phyloP scores from a whole-genome alignment of 2,329 filamentous ascomycete genomes.

The Fusarium protoensiforme region DNA sequence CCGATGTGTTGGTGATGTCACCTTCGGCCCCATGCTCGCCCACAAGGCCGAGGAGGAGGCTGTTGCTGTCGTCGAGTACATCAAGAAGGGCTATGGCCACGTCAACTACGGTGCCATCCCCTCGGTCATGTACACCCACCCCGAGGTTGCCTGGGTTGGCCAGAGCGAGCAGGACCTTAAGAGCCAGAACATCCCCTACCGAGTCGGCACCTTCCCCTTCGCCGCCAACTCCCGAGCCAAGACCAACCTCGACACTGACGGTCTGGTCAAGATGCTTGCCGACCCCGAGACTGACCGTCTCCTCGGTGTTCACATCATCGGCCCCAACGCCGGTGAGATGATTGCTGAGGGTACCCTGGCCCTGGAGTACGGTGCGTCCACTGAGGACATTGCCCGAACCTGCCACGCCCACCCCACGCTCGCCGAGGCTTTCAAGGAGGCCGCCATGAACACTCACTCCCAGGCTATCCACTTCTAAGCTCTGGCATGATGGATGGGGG shows the following conservation, averaged over 20 bases:
- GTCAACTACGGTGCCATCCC: conserved; percentile 99
- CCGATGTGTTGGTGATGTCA: conserved; percentile 94
- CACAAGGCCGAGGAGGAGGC: conserved; percentile 99
- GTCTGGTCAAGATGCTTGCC: conserved; percentile 95
- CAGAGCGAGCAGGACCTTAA: conserved; percentile 98
- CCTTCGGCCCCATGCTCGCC: conserved; percentile 98
- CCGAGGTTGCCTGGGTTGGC: conserved; percentile 98
- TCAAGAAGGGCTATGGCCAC: conserved; percentile 97
- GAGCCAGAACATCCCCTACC: conserved; percentile 89
- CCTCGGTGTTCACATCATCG: conserved; percentile 95
- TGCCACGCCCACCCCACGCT: conserved; percentile 97
- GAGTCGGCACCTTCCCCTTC: conserved; percentile 95
- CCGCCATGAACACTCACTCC: conserved; percentile 95
- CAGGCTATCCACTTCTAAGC: conserved; percentile 94
- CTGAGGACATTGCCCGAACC: conserved; percentile 93
- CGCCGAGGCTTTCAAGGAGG: conserved; percentile 99
- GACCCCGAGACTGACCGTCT: conserved; percentile 97
- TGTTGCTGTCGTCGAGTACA: conserved; percentile 94
- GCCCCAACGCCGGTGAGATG: conserved; percentile 97
- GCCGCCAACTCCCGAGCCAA: conserved; percentile 98
- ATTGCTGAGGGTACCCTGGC: conserved; percentile 97
- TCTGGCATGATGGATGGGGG: conserved; percentile 2
- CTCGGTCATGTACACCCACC: conserved; percentile 99
- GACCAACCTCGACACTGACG: conserved; percentile 97
- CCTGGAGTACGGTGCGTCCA: conserved; percentile 94